Evolutionary conservation across 495 filamentous ascomycete genomes (phyloP).

Genomic region (Podospora pseudocomata): DNA sequence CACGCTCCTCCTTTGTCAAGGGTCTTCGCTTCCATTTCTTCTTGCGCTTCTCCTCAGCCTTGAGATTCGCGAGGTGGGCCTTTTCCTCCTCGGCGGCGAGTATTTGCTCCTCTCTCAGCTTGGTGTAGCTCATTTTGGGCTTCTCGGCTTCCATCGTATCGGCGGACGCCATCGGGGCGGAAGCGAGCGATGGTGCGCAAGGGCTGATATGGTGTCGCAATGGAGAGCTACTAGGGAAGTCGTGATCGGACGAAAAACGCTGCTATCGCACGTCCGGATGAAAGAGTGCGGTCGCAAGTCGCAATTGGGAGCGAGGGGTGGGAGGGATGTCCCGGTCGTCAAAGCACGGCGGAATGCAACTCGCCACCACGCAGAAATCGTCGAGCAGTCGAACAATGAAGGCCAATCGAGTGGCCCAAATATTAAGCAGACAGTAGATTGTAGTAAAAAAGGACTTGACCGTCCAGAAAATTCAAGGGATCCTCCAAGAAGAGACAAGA

Average conservation of each 20-base stretch:
- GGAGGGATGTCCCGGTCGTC: neutral
- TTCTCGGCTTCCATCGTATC: slow-evolving; percentile 17
- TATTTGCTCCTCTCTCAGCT: slow-evolving; percentile 40
- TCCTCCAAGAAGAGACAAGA: no score
- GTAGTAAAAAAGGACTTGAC: neutral
- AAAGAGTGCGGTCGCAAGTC: slow-evolving; percentile 11
- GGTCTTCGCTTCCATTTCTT: slow-evolving; percentile 48
- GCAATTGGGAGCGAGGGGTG: neutral
- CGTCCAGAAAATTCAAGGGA: neutral
- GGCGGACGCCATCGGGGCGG: slow-evolving; percentile 28
- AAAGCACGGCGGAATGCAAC: slow-evolving; percentile 4
- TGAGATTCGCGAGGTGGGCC: slow-evolving; percentile 45
- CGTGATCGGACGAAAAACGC: slow-evolving; percentile 30
- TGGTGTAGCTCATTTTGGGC: slow-evolving; percentile 37
- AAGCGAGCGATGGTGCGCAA: slow-evolving; percentile 39
- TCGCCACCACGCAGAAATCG: neutral
- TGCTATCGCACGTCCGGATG: slow-evolving; percentile 9
- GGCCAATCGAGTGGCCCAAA: neutral
- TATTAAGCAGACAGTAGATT: neutral
- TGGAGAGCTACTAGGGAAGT: slow-evolving; percentile 32
- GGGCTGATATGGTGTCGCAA: slow-evolving; percentile 26
- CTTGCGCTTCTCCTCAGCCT: slow-evolving; percentile 44
- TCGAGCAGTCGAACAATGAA: neutral
- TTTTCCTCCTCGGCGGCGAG: slow-evolving; percentile 53
- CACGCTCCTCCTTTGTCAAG: slow-evolving; percentile 50